phyloP scores from a whole-genome alignment of 208 protist species.

The Trypanosoma avium region DNA sequence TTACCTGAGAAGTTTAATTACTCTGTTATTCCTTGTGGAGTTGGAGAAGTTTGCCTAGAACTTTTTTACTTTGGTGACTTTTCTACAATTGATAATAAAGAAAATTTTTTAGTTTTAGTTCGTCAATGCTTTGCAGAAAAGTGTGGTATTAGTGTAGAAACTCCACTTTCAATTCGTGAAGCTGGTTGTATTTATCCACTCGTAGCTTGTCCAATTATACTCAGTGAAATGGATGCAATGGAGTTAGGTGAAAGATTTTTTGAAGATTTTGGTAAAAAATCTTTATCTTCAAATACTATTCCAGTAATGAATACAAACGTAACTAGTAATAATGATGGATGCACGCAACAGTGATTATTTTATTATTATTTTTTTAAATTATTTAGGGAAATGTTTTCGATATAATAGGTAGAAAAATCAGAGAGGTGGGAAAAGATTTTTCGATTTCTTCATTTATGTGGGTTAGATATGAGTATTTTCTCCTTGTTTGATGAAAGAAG shows the following conservation, averaged over 20 bases:
- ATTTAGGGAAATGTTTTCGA: no score
- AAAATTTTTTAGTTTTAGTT: slow-evolving; percentile 42
- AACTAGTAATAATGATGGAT: slow-evolving; percentile 20
- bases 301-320: slow-evolving; percentile 13
- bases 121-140: slow-evolving; percentile 43
- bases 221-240: slow-evolving; percentile 71
- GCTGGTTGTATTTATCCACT: slow-evolving; percentile 86
- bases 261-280: slow-evolving; percentile 64
- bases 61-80: slow-evolving; percentile 85
- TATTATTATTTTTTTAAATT: slow-evolving; percentile 6
- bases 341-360: slow-evolving; percentile 24
- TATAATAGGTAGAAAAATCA: no score
- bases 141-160: slow-evolving; percentile 47
- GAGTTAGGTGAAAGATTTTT: slow-evolving; percentile 67
- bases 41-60: slow-evolving; percentile 71
- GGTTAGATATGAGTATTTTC: no score
- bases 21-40: slow-evolving; percentile 20
- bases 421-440: no score
- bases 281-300: neutral
- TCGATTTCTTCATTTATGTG: no score
- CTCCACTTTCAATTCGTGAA: slow-evolving; percentile 60
- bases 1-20: slow-evolving; percentile 33
- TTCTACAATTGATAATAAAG: slow-evolving; percentile 42
- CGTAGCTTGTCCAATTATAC: slow-evolving; percentile 52
- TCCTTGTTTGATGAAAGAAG: neutral